Evolutionary conservation across 2,329 filamentous ascomycete species (phyloP), one percentile per base, ranked within the genome.

Genomic region (Ambrosiella beaveri): DNA sequence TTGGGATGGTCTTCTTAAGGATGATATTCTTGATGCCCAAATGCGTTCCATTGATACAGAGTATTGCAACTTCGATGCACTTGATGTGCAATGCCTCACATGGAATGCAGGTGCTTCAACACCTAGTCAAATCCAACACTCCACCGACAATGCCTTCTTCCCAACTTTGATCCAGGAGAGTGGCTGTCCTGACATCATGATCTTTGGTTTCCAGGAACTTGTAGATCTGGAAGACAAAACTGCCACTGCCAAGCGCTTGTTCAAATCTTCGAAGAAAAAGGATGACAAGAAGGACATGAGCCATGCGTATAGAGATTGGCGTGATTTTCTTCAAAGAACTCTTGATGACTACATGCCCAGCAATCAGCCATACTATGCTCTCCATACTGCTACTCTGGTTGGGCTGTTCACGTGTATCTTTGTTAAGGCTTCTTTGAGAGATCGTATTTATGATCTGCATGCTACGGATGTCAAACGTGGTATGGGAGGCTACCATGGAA

Each of bases 21-120:
- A 95, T 35, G 93, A 97, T 69, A 96, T 88, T 85, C 75, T 97
- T n/a, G 90, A 96, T 70, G 75, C 77, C 40, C 81, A 88, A 62
- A 95, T 98, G 89, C 88, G 94, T 66, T 77, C 79, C 38, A 81
- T 83, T 61, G 90, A 96, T 65, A 75, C 79, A 0, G 80, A 93
- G 54, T 97, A 88, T 66, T 96, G 90, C 72, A 77, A 80, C 36
- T 95, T 97, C 68, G 78, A 89, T 57, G 84, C 94, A 64, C 75
- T 97, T 59, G 84, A 81, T 54, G 83, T 86, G 11, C 74, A 88
- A 41, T 80, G 95, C 35, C 78, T 97, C 74, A 96, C 90, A 0
- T 98, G 93, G 93, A 98, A 98, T 68, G 91, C 90, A 1, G 93
- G 93, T 1, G 93, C 93, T n/a, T 85, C 85, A 13, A 95, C 93